Base-by-base conservation (phyloP, 805 yeast species). In the Debaryomyces prosopidis region DNA sequence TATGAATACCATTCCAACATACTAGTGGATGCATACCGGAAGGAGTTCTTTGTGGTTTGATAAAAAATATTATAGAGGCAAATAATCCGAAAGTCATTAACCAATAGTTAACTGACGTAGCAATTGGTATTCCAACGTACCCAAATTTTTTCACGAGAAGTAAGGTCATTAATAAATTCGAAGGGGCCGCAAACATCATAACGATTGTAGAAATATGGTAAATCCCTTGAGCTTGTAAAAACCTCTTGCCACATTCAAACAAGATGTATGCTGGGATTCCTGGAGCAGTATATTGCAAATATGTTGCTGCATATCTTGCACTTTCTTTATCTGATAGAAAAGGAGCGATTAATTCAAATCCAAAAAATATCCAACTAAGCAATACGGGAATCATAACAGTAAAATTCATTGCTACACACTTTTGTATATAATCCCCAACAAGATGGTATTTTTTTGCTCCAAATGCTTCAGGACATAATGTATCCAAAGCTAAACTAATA, bases 401-500 rank as follows among this genome's bases (percentile, higher is more conserved):
- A 28, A 84, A 65, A 2, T 88, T 79, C 50, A 89, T 74, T 1
- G 82, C 73, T 20, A 83, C 73, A 58, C 91, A 86, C 54, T 87
- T 76, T 61, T 87, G 94, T 53, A 85, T 69, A 63, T 87, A 88
- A 14, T 81, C 59, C 0, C 95, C 94, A 3, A 88, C 95, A 49
- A 83, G 73, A 38, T 77, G 73, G 48, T 74, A 76, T 45, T 84
- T 79, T 17, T 85, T 86, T 5, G 94, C 86, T 7, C 96, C 96
- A 62, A 79, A 88, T 0, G 95, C 91, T 63, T 88, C 95, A 1
- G 96, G 85, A 57, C 94, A 86, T 28, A 88, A 70, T 0, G 95
- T 87, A 59, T 88, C 96, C 48, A 88, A 71, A 40, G 90, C 85
- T 0, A 95, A 87, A 1, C 94, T 82, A 42, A 88, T 77, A 23